Percentiles rank a stretch among this genome's conserved stretches.
Evolutionary conservation across 2,329 filamentous ascomycete genomes (phyloP).

Genomic region (Penicillium janthinellum): DNA sequence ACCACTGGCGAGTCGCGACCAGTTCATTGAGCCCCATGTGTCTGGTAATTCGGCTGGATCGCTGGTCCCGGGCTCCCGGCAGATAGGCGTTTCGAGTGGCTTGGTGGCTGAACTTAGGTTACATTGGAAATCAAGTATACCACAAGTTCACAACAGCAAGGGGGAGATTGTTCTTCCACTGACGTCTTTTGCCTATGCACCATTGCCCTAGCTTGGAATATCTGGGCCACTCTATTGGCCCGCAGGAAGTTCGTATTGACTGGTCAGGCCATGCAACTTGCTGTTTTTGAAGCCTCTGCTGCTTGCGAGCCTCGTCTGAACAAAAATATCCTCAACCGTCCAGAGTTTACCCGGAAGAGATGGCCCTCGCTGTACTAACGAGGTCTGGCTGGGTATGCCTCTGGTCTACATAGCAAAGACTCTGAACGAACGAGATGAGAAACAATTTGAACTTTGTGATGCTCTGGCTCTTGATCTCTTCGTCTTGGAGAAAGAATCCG

Average conservation of each 20-base stretch:
- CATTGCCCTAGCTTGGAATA: neutral
- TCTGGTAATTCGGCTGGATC: conserved; percentile 1
- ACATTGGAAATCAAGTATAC: neutral
- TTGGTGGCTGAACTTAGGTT: conserved; percentile 6
- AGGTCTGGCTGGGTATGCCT: neutral
- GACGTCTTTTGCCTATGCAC: neutral
- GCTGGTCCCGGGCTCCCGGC: conserved; percentile 3
- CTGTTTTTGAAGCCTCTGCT: neutral
- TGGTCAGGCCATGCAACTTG: neutral
- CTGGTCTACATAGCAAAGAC: neutral
- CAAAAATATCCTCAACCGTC: neutral
- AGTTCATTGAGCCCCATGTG: neutral
- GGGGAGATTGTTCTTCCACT: neutral
- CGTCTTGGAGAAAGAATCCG: neutral
- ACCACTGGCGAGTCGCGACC: neutral
- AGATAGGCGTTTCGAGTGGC: conserved; percentile 6
- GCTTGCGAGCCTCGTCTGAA: neutral
- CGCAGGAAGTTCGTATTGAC: neutral
- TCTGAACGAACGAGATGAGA: neutral
- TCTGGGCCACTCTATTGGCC: neutral
- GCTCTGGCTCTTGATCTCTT: neutral
- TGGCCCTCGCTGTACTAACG: neutral
- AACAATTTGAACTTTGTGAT: neutral
- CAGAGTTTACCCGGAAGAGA: neutral
- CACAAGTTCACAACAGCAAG: neutral